Base-by-base conservation (phyloP, 257 asterid species). In the Fraxinus americana region DNA sequence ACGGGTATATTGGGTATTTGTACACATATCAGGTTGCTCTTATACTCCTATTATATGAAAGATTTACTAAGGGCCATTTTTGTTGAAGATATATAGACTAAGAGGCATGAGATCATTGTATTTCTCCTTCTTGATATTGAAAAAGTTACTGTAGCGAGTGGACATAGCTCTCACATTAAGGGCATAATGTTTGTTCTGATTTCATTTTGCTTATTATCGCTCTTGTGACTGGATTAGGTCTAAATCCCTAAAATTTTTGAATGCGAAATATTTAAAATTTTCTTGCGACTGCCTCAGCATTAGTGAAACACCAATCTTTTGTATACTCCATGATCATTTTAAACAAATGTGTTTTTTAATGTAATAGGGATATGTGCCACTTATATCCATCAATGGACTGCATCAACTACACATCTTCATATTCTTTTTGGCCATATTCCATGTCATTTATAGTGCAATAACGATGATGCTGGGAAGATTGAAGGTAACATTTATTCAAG, bases 371-470 rank as follows among this genome's bases (percentile, higher is more conserved):
- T 32, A 61, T 32, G 91, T 89, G 66, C 92, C 97, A 14, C 82
- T 92, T 69, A 91, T 92, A 85, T 88, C 97, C 36, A 67, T 80
- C 66, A 77, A 86, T 74, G 97, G 93, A 67, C 89, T 91, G 48
- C 97, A 92, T 86, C 94, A 92, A 80, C 90, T 92, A 57, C 97
- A 92, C 79, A 91, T 92, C 84, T 91, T 92, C 89, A 92, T 92
- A 75, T 92, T 92, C 89, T 92, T 92, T 83, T 86, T 92, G 82
- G 97, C 97, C 35, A 88, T 92, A 17, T 86, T 90, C 72, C 97
- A 92, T 70, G 97, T 92, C 76, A 59, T 87, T 71, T 89, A 87
- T 74, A 86, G 97, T 65, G 94, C 93, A 63, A 75, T 85, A 78
- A 89, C 94, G 29, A 92, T 92, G 97, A 78, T 74, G 74, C 89